Evolutionary conservation across 371 early-diverging fungal species (phyloP), one percentile per base, ranked within the genome.

Genomic region (Mucor saturninus): DNA sequence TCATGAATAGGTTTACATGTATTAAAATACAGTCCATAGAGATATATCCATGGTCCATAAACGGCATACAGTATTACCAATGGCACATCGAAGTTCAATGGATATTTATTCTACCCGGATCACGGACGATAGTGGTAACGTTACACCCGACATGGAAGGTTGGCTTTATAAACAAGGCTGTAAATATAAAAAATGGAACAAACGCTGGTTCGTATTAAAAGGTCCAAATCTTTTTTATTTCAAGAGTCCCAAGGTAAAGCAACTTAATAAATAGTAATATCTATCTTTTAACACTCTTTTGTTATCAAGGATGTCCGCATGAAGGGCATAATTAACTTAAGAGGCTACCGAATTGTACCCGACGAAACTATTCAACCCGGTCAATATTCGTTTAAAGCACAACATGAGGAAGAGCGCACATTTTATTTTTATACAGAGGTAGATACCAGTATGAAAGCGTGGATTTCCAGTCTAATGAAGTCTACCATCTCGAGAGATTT

Each of bases 181-280:
- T 45, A 81, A 80, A 32, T 88, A 87, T 64, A 84, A 84, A 43
- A 82, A 80, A 9, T 90, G 89, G 89, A 88, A 89, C 65, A 81
- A 78, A 39, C 81, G 90, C 5, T 90, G 85, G 85, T 90, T 86
- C 66, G 86, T 88, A 32, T 72, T 90, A 38, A 88, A 89, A 59
- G 88, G 87, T 0, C 68, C 77, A 6, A 81, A 84, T 26, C 71
- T 90, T 15, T 87, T 83, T 59, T 86, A 88, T 61, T 86, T 88
- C 55, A 87, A 88, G 55, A 81, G 84, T 8, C 85, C 86, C 15
- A 85, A 84, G 74, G 77, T 77, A 72, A 55, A 26, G 21, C 21
- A 21, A 21, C 21, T 21, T 21, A 38, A 52, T 35, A 43, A 54
- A 8, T 38, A 8, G 6, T 38, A 6, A 51, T 31, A 35, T 14